Conservation (phyloP, 2,329 filamentous ascomycete species). For the Huntiella omanensis region DNA sequence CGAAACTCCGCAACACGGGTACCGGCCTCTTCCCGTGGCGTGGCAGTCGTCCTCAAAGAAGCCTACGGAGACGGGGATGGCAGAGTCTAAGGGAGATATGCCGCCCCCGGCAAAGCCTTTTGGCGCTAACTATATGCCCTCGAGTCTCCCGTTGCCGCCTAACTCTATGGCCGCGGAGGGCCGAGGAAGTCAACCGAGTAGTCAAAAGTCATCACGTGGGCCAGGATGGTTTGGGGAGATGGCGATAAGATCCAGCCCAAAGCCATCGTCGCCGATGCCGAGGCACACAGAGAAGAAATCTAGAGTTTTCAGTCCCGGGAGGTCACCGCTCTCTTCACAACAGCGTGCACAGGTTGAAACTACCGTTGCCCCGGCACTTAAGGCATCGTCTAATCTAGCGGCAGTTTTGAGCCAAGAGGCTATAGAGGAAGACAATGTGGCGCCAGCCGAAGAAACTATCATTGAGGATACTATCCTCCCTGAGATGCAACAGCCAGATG, state of each 20-base stretch:
- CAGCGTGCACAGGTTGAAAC: neutral
- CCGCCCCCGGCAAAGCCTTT: too few relatives aligned
- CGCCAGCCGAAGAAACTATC: neutral
- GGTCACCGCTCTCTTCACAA: too few relatives aligned
- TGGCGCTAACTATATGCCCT: too few relatives aligned
- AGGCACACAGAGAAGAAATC: neutral
- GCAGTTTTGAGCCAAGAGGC: neutral
- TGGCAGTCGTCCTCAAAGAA: too few relatives aligned
- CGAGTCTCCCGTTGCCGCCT: too few relatives aligned
- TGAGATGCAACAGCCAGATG: neutral
- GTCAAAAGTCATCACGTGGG: too few relatives aligned
- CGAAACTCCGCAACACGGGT: neutral
- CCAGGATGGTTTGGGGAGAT: slow-evolving; percentile 6
- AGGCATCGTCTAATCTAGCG: neutral
- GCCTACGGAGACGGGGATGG: too few relatives aligned
- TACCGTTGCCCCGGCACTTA: neutral
- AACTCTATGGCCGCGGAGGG: too few relatives aligned
- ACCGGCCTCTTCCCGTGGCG: too few relatives aligned
- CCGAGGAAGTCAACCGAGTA: too few relatives aligned
- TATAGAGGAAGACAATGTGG: neutral
- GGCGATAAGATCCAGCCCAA: slow-evolving; percentile 7
- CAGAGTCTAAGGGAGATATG: too few relatives aligned
- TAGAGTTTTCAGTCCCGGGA: neutral
- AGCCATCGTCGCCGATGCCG: neutral
- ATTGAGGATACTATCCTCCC: slow-evolving; percentile 3